Conservation (phyloP, 805 yeast genomes). For the Candida ficus region DNA sequence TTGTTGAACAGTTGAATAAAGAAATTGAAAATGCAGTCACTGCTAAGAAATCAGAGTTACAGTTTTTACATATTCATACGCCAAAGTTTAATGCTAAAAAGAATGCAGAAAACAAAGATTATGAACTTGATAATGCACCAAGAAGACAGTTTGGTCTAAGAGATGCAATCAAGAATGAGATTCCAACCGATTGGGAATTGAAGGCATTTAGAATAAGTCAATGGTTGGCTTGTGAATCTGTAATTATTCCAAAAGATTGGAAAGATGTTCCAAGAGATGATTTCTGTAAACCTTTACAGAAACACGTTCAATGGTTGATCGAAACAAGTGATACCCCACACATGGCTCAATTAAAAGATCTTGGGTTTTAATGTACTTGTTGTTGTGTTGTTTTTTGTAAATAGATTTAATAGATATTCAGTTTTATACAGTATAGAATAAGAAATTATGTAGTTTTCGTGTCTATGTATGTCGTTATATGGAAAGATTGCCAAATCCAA, state of each 20-base stretch:
- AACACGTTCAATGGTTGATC: constrained; percentile 23
- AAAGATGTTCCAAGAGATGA: constrained; percentile 17
- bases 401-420: background rate
- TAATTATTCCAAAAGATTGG: constrained; percentile 24
- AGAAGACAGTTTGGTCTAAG: constrained; percentile 26
- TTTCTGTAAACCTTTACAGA: constrained; percentile 21
- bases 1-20: constrained; percentile 16
- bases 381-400: too few relatives aligned
- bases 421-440: background rate
- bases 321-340: constrained; percentile 26
- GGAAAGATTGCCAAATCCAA: too few relatives aligned
- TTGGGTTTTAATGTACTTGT: constrained; percentile 15
- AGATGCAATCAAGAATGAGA: constrained; percentile 19
- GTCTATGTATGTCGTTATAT: too few relatives aligned
- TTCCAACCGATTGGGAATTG: constrained; percentile 25
- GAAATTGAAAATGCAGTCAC: constrained; percentile 15
- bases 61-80: constrained; percentile 25
- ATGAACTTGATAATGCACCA: constrained; percentile 20
- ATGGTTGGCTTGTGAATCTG: constrained; percentile 27
- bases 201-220: constrained; percentile 23
- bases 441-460: too few relatives aligned
- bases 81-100: constrained; percentile 26
- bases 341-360: constrained; percentile 21
- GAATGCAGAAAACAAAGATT: constrained; percentile 18
- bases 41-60: constrained; percentile 21